Percentiles rank a stretch among this genome's conserved stretches.
Evolutionary conservation across 2,329 filamentous ascomycete species (phyloP).

Genomic region (Penicillium sp.): DNA sequence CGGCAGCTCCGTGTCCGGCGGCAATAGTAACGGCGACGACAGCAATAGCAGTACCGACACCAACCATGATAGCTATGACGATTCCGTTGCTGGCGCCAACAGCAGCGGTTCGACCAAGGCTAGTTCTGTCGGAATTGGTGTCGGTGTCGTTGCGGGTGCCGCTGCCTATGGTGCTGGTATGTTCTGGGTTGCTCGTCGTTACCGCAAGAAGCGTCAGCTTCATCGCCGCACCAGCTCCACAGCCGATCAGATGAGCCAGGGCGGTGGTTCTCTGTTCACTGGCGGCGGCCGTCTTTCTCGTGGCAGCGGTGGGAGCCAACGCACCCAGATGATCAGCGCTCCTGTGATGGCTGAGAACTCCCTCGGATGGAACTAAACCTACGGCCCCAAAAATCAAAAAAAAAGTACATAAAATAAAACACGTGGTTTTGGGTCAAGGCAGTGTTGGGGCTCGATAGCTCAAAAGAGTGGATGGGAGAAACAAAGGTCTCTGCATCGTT

Average conservation of each 20-base stretch:
- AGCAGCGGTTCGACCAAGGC: slow-evolving; percentile 43
- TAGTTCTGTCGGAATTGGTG: slow-evolving; percentile 69
- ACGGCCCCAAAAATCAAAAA: slow-evolving; percentile 18
- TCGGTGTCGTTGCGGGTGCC: slow-evolving; percentile 77
- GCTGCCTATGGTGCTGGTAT: slow-evolving; percentile 91
- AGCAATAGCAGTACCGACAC: slow-evolving; percentile 44
- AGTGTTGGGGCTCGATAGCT: slow-evolving; percentile 17
- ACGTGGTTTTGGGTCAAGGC: slow-evolving; percentile 23
- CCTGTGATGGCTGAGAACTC: slow-evolving; percentile 94
- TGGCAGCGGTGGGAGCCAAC: slow-evolving; percentile 66
- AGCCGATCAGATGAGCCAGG: slow-evolving; percentile 70
- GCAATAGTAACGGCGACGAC: slow-evolving; percentile 45
- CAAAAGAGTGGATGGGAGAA: slow-evolving; percentile 17
- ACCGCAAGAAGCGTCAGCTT: slow-evolving; percentile 81
- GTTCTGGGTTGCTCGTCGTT: slow-evolving; percentile 89
- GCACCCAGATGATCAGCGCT: slow-evolving; percentile 79
- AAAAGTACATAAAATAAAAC: slow-evolving; percentile 21
- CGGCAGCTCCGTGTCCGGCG: slow-evolving; percentile 35
- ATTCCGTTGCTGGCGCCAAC: slow-evolving; percentile 56
- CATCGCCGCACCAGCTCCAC: slow-evolving; percentile 79
- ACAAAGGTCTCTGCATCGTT: slow-evolving; percentile 13
- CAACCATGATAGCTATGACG: slow-evolving; percentile 45
- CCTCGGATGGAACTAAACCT: slow-evolving; percentile 84
- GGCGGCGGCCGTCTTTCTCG: slow-evolving; percentile 52
- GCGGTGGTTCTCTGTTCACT: slow-evolving; percentile 47